Base-by-base conservation (phyloP, 2,329 filamentous ascomycete genomes). In the Rhynchosporium secalis region DNA sequence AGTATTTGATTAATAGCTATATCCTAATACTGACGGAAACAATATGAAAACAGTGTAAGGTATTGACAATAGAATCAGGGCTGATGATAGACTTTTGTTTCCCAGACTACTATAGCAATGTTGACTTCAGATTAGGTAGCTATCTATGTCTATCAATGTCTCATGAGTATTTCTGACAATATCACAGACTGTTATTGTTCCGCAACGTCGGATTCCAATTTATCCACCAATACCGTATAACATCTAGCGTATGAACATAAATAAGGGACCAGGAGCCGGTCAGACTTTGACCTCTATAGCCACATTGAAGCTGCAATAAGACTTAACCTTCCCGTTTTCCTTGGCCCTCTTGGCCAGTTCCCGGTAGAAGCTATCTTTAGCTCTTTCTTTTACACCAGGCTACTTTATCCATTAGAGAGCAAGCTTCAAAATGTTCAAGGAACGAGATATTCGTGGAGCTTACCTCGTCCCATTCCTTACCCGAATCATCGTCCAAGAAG, bases 231-330 rank as follows among this genome's bases (percentile, higher is more conserved):
- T n/a, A 2, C 40, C 20, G 20, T 20, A 20, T 20, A 20, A 20
- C 20, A 20, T 20, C 20, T 20, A 20, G 20, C 20, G 20, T 20
- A 20, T 20, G 20, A 20, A 20, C 20, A 20, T 20, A 20, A 20
- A 20, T 20, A 20, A 20, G 20, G 20, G 20, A 20, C 20, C 20
- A 20, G 20, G 20, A 20, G 20, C 20, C 20, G 20, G 20, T 57
- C 20, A 55, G 26, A 46, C 13, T 15, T 62, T 66, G 46, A 58
- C 62, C 31, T 62, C 64, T n/a, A 66, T 56, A 15, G 61, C 64
- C 36, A 68, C 61, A 46, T 63, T 56, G 31, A 69, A 62, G 9
- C n/a, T 68, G 43, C 61, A 55, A 15, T 62, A 54, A 12, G 62
- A 57, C 36, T 46, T 58, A 3, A 68, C 54, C 13, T 61, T 60